Evolutionary conservation across 176 grass and related monocot genomes (phyloP), one percentile per base, ranked within the genome.

Genomic region (Lolium perenne): DNA sequence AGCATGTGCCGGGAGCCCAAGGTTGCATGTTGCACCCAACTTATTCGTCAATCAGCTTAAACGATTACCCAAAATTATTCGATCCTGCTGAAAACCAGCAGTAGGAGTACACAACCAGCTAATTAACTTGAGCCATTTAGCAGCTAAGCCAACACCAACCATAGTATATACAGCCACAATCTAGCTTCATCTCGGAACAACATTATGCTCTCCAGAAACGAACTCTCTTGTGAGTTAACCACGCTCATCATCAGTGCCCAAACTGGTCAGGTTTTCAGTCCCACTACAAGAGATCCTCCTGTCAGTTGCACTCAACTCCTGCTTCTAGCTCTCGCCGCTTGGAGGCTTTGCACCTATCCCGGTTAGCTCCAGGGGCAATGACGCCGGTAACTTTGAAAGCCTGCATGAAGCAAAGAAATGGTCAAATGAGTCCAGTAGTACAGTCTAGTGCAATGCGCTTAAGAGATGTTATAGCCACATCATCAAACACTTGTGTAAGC

Each of bases 91-190:
- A 82, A 71, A 86, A 82, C 79, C 54, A 83, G 47, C 81, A 78
- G 12, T 51, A 55, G n/a, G 10, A 29, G 78, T 45, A 25, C 72
- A 47, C 79, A 73, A 14, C 79, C 12, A 51, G 79, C 55, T 73
- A 78, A 22, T 77, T 57, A 69, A 40, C 17, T n/a, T 26, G 15
- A 50, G 16, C 51, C 74, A 35, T 54, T 77, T 75, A 63, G 66
- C 84, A 56, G 71, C 85, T 47, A 48, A 38, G 3, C 53, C 17
- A 26, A 46, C 57, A 12, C 50, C 40, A 76, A 68, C 78, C 38
- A 35, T 50, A 80, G 61, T 82, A 90, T 69, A 63, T 89, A 89
- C 70, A 77, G 8, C 57, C 57, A 63, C 88, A 75, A 57, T 43
- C 68, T 75, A 25, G 10, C 69, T 69, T 29, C 77, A 47, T 58